phyloP scores from a whole-genome alignment of 768 basidiomycete genomes.

The Pisolithus albus region DNA sequence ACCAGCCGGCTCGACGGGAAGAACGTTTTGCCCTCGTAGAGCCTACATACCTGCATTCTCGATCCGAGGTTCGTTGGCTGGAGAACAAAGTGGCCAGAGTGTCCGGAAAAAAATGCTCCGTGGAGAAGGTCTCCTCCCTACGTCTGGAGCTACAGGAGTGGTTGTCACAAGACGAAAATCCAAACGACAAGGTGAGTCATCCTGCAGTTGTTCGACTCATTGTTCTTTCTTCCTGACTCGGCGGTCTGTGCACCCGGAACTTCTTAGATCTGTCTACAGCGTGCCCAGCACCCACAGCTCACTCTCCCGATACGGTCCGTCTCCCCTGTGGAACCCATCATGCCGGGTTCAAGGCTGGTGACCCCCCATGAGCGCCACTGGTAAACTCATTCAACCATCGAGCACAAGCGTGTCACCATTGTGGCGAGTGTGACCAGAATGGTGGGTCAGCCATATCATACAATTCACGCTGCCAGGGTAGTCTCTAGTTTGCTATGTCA shows the following conservation, averaged over 20 bases:
- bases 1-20: conserved; percentile 40
- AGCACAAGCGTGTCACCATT: too few species aligned
- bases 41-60: conserved; percentile 33
- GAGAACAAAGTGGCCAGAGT: conserved; percentile 75
- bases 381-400: too few species aligned
- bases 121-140: conserved; percentile 73
- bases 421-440: too few species aligned
- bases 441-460: too few species aligned
- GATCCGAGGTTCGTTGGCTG: conserved; percentile 55
- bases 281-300: conserved; percentile 41
- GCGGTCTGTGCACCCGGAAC: conserved; percentile 5
- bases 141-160: conserved; percentile 76
- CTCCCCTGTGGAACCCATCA: conserved; percentile 47
- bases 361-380: too few species aligned
- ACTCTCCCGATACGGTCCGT: conserved; percentile 45
- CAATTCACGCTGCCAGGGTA: too few species aligned
- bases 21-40: conserved; percentile 44
- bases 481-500: too few species aligned
- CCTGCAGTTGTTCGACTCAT: neutral
- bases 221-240: conserved; percentile 5
- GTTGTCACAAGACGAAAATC: conserved; percentile 54
- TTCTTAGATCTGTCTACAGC: conserved; percentile 37
- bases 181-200: conserved; percentile 56
- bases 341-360: conserved; percentile 30
- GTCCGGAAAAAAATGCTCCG: conserved; percentile 80